phyloP scores from a whole-genome alignment of 2,329 filamentous ascomycete genomes.

The Colletotrichum theobromicola region DNA sequence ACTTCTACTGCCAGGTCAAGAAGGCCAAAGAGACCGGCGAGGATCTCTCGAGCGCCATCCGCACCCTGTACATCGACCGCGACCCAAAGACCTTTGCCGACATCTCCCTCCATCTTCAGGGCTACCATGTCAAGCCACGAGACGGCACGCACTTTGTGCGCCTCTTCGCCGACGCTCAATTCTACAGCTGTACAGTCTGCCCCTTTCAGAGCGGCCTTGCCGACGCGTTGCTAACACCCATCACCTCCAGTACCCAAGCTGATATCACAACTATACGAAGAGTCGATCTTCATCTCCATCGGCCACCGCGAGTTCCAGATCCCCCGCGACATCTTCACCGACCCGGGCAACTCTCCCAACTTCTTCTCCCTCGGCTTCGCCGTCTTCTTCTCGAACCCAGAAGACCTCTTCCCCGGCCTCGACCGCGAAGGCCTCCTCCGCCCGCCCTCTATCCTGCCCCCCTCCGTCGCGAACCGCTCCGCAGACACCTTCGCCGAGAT shows the following conservation, averaged over 20 bases:
- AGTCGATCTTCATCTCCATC: constrained; percentile 90
- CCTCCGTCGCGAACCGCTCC: constrained; percentile 79
- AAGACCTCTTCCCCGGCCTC: constrained; percentile 85
- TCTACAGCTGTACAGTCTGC: constrained; percentile 75
- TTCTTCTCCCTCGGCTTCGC: constrained; percentile 93
- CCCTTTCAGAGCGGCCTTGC: not conserved
- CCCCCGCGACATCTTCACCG: constrained; percentile 83
- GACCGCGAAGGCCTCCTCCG: constrained; percentile 80
- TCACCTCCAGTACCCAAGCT: constrained; percentile 74
- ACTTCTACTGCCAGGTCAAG: constrained; percentile 84
- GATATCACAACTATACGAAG: constrained; percentile 89
- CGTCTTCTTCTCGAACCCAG: constrained; percentile 81
- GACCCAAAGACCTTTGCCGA: constrained; percentile 89
- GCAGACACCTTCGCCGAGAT: constrained; percentile 87
- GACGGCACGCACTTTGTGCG: constrained; percentile 90
- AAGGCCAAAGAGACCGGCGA: constrained; percentile 65
- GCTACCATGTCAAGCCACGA: constrained; percentile 83
- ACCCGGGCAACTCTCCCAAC: constrained; percentile 90
- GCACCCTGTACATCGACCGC: constrained; percentile 93
- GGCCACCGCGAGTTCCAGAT: constrained; percentile 89
- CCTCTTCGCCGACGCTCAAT: constrained; percentile 92
- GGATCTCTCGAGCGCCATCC: constrained; percentile 56
- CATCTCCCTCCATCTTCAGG: constrained; percentile 89
- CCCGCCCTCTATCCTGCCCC: constrained; percentile 85
- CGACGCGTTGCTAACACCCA: not conserved